These are phyloP conservation scores for Ogataea salicorniae DNA, from an alignment of 805 yeast species.

Conservation along the genomic window DNA sequence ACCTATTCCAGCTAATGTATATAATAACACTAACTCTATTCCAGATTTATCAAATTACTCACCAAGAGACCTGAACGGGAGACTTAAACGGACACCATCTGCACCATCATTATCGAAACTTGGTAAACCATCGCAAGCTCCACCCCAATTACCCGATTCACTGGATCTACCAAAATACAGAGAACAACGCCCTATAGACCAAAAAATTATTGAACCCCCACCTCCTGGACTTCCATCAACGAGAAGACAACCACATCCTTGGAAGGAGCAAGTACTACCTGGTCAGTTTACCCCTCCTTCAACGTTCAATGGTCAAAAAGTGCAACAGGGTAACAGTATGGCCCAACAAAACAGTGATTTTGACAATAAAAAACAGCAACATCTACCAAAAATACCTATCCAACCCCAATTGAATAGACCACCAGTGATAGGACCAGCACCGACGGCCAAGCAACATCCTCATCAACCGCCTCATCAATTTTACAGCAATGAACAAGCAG, in stretches of 20 bases:
- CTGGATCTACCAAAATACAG: neutral
- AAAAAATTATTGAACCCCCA: no score
- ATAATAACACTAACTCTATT: neutral
- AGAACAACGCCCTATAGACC: neutral
- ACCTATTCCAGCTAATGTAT: no score
- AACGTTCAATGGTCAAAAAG: neutral
- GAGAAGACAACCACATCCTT: neutral
- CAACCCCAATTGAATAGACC: no score
- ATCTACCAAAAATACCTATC: no score
- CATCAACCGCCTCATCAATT: no score
- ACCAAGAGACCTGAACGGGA: neutral
- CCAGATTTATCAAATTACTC: neutral
- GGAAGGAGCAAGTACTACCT: neutral
- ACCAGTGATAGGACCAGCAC: no score
- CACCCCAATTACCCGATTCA: slow-evolving; percentile 4
- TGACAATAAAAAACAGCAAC: no score
- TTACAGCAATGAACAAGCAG: no score
- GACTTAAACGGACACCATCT: slow-evolving; percentile 15
- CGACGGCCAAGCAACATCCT: no score
- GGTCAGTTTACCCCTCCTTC: neutral
- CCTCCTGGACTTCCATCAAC: neutral
- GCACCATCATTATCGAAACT: slow-evolving; percentile 13
- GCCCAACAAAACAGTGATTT: no score
- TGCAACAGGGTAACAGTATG: no score
- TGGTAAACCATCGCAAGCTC: slow-evolving; percentile 3